Conservation (phyloP, 2,329 filamentous ascomycete genomes). For the Parastagonospora avenae region DNA sequence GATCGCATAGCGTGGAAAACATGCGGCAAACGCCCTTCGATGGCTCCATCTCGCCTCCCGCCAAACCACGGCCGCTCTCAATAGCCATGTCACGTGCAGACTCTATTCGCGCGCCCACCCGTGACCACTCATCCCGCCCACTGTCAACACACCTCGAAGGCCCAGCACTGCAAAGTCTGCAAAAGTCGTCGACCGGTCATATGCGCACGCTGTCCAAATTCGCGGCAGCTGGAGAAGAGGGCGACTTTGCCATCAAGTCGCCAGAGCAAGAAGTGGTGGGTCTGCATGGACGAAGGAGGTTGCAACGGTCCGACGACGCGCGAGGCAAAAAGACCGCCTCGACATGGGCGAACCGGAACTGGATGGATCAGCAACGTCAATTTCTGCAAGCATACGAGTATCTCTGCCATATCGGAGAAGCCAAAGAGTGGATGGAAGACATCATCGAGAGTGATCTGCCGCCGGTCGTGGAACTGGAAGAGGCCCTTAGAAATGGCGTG, state of each 20-base stretch:
- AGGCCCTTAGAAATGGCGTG: constrained; percentile 89
- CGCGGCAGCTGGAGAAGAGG: constrained; percentile 73
- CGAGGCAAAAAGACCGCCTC: constrained; percentile 59
- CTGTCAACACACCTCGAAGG: constrained; percentile 42
- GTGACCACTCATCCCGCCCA: constrained; percentile 39
- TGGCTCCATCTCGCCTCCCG: constrained; percentile 49
- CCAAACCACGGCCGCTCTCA: constrained; percentile 52
- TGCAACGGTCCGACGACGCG: constrained; percentile 71
- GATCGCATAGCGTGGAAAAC: constrained; percentile 51
- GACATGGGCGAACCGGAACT: constrained; percentile 80
- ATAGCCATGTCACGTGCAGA: constrained; percentile 47
- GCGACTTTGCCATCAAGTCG: constrained; percentile 80
- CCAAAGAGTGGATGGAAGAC: constrained; percentile 98
- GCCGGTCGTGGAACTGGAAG: constrained; percentile 90
- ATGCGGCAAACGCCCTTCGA: constrained; percentile 49
- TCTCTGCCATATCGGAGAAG: constrained; percentile 97
- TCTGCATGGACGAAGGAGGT: constrained; percentile 77
- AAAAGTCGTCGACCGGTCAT: constrained; percentile 88
- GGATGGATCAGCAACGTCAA: constrained; percentile 99
- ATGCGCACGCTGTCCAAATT: constrained; percentile 85
- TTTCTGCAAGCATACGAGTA: constrained; percentile 98
- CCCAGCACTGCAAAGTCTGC: constrained; percentile 75
- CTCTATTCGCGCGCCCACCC: constrained; percentile 44
- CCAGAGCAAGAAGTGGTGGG: constrained; percentile 86
- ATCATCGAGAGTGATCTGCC: constrained; percentile 84